phyloP scores from a whole-genome alignment of 2,329 filamentous ascomycete genomes.

The Chrysosporium queenslandicum region DNA sequence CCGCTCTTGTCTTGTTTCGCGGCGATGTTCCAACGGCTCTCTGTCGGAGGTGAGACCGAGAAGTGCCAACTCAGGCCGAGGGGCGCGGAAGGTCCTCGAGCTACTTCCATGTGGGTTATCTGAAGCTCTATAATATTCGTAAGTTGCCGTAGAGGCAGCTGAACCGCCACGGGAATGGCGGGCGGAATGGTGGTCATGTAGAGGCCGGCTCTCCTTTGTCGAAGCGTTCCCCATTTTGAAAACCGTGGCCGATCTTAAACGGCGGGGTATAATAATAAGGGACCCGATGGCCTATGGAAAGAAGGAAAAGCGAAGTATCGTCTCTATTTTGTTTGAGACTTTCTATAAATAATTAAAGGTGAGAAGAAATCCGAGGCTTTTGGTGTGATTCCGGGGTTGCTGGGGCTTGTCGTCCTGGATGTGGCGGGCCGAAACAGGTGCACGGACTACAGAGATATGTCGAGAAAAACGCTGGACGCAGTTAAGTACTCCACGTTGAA shows the following conservation, averaged over 20 bases:
- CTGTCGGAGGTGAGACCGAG: constrained; percentile 46
- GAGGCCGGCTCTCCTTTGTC: constrained; percentile 38
- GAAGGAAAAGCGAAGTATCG: neutral
- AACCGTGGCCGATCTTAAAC: neutral
- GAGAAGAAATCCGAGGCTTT: neutral
- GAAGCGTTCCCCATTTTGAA: constrained; percentile 39
- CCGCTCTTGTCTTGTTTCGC: constrained; percentile 83
- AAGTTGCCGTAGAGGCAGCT: constrained; percentile 1
- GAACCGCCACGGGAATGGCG: constrained; percentile 13
- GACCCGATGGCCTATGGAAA: neutral
- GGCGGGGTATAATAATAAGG: neutral
- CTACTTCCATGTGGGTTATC: constrained; percentile 1
- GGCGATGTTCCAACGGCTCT: constrained; percentile 50
- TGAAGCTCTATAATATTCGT: constrained; percentile 9
- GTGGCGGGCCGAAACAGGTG: constrained; percentile 2
- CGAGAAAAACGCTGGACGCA: constrained; percentile 1
- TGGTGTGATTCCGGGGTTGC: neutral
- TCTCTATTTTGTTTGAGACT: neutral
- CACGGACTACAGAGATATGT: neutral
- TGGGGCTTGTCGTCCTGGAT: neutral
- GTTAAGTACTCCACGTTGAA: neutral
- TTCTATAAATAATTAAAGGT: neutral
- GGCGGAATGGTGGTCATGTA: constrained; percentile 4
- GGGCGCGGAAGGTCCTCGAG: constrained; percentile 35
- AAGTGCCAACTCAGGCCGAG: constrained; percentile 50